Percentiles rank a stretch among this genome's conserved stretches.
phyloP scores from a whole-genome alignment of 2,329 filamentous ascomycete genomes.

The Colletotrichum liaoningense region DNA sequence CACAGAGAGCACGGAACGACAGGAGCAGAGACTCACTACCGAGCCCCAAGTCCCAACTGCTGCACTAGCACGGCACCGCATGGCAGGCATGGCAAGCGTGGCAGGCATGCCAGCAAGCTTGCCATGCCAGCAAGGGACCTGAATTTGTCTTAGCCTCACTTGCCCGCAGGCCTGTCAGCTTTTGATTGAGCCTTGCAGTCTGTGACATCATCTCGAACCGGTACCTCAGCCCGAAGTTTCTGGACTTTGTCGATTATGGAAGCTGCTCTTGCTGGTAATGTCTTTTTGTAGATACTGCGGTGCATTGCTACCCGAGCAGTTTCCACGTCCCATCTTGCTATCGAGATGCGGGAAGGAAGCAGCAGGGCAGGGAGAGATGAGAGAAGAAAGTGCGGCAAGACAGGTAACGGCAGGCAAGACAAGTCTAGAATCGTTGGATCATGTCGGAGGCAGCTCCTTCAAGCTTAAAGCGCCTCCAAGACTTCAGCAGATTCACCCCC shows the following conservation, averaged over 20 bases:
- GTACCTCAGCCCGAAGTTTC: background rate
- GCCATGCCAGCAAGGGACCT: constrained; percentile 21
- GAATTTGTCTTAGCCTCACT: constrained; percentile 20
- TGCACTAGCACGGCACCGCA: constrained; percentile 10
- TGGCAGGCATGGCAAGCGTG: constrained; percentile 6
- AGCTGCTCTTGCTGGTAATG: background rate
- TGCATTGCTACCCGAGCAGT: constrained; percentile 8
- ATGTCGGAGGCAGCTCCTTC: background rate
- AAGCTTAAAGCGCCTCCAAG: constrained; percentile 16
- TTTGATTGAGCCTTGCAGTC: background rate
- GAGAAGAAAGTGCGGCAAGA: background rate
- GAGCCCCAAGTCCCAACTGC: background rate
- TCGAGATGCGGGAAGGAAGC: background rate
- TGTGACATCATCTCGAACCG: constrained; percentile 24
- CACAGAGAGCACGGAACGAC: background rate
- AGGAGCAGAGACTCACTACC: constrained; percentile 9
- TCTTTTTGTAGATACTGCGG: background rate
- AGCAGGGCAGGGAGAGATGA: background rate
- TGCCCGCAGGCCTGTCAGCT: background rate
- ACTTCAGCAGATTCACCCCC: background rate
- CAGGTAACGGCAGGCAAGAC: background rate
- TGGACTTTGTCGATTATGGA: background rate
- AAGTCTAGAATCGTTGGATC: background rate
- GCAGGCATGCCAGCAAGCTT: constrained; percentile 11
- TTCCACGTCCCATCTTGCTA: no score